phyloP scores from a whole-genome alignment of 202 grass and related monocot genomes.

The Saccharum hybrid region DNA sequence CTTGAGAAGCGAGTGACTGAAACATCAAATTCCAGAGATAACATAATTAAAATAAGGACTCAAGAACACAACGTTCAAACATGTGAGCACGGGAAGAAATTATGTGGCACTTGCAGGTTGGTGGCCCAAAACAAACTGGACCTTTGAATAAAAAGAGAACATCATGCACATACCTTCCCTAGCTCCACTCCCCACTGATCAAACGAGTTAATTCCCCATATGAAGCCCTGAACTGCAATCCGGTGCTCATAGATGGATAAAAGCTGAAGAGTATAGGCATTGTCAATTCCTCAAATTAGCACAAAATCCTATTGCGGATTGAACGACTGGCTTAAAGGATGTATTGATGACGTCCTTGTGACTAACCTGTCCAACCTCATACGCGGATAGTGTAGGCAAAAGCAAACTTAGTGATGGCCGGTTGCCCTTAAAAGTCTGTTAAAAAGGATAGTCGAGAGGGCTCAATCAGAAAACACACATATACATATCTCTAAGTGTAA shows the following conservation, averaged over 20 bases:
- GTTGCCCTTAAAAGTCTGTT: constrained; percentile 90
- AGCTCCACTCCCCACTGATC: constrained; percentile 99
- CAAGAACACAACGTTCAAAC: background rate
- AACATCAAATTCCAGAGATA: constrained; percentile 43
- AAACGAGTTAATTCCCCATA: constrained; percentile 99
- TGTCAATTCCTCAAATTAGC: constrained; percentile 3
- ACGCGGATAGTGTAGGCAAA: constrained; percentile 76
- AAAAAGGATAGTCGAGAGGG: constrained; percentile 20
- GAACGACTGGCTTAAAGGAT: background rate
- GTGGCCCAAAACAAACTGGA: background rate
- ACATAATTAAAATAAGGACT: constrained; percentile 8
- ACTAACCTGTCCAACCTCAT: constrained; percentile 90
- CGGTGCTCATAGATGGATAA: constrained; percentile 93
- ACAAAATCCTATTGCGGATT: constrained; percentile 26
- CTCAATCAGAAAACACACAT: constrained; percentile 21
- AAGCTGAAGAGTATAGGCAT: constrained; percentile 60
- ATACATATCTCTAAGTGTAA: constrained; percentile 32
- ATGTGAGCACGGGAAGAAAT: background rate
- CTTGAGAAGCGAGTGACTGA: constrained; percentile 89
- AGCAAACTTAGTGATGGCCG: constrained; percentile 90
- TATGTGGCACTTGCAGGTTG: background rate
- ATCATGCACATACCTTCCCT: constrained; percentile 74
- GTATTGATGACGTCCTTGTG: background rate
- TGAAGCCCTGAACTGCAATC: constrained; percentile 93
- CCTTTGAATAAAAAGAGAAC: constrained; percentile 17